Evolutionary conservation across 1,284 basidiomycete genomes (phyloP), one percentile per base, ranked within the genome.

Genomic region (Leccinum fallax): DNA sequence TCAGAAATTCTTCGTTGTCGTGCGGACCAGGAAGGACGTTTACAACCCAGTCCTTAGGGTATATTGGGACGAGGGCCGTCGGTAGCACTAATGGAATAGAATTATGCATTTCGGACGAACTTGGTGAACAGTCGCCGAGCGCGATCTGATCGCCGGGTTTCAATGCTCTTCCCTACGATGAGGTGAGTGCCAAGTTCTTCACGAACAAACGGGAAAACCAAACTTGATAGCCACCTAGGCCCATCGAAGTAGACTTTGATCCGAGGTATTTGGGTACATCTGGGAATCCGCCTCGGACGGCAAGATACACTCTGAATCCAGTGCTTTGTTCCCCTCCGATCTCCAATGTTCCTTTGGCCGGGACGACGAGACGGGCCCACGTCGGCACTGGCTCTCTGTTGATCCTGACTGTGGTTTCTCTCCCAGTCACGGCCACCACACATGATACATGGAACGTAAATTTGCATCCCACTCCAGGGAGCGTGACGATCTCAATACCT

Each of bases 1-100:
- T 84, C 13, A 89, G 66, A 67, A 83, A 90, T 53, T 82, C 82
- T 3, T 79, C 77, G 61, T 89, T 86, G 61, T 83, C 87, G 32
- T 89, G 87, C 0, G 88, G 89, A 0, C 89, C 89, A 2, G 83
- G 67, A 32, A 90, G 80, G 58, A 84, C 85, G 55, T 82, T 74
- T 10, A 91, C 68, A 0, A 75, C 72, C 85, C 86, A 87, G 16
- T 84, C 70, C 3, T 69, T 67, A 0, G 81, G 77, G 70, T 88
- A 87, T 6, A 66, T 55, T 0, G 83, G 85, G 15, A 82, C 67
- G 16, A 83, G 63, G 1, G 61, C 13, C 1, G 56, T 32, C 16
- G 63, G 70, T 9, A 74, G 52, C 51, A 58, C 36, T 6, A 68
- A 63, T 3, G 55, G n/a, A 52, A 52, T 30, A 30, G 40, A 24